Percentiles rank a stretch among this genome's conserved stretches.
phyloP scores from a whole-genome alignment of 495 filamentous ascomycete genomes.

The Penicillium coffeae region DNA sequence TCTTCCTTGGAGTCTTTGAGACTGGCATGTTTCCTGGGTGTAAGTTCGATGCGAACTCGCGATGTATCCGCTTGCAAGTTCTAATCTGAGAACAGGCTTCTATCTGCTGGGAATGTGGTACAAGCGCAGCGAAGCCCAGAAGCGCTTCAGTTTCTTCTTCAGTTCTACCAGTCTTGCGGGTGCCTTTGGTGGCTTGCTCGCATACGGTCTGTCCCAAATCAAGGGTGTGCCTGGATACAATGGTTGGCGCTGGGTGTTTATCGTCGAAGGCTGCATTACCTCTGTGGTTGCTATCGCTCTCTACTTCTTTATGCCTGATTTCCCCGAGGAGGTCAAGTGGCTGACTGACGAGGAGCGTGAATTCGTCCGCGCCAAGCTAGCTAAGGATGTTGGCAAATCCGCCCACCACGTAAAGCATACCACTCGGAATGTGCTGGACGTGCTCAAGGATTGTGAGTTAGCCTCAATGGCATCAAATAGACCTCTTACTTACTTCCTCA shows the following conservation, averaged over 20 bases:
- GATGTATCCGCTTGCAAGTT: neutral
- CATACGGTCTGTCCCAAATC: conserved; percentile 80
- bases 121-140: conserved; percentile 78
- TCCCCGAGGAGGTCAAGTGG: conserved; percentile 58
- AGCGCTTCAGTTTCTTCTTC: conserved; percentile 89
- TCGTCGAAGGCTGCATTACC: conserved; percentile 72
- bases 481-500: neutral
- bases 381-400: conserved; percentile 72
- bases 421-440: conserved; percentile 57
- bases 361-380: conserved; percentile 70
- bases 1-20: conserved; percentile 86
- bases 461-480: neutral
- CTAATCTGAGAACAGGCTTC: conserved; percentile 47
- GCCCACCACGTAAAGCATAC: conserved; percentile 63
- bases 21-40: conserved; percentile 78
- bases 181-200: conserved; percentile 81
- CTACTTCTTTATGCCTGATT: conserved; percentile 79
- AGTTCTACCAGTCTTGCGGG: conserved; percentile 75
- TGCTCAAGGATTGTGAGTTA: conserved; percentile 70
- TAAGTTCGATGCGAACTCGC: conserved; percentile 11
- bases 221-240: conserved; percentile 57
- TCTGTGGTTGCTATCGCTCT: conserved; percentile 65
- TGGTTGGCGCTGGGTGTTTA: conserved; percentile 85
- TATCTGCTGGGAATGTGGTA: conserved; percentile 91
- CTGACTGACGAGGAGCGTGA: conserved; percentile 69